Conservation (phyloP, 139 green algal species). For the Chlamydomonas schloesseri region DNA sequence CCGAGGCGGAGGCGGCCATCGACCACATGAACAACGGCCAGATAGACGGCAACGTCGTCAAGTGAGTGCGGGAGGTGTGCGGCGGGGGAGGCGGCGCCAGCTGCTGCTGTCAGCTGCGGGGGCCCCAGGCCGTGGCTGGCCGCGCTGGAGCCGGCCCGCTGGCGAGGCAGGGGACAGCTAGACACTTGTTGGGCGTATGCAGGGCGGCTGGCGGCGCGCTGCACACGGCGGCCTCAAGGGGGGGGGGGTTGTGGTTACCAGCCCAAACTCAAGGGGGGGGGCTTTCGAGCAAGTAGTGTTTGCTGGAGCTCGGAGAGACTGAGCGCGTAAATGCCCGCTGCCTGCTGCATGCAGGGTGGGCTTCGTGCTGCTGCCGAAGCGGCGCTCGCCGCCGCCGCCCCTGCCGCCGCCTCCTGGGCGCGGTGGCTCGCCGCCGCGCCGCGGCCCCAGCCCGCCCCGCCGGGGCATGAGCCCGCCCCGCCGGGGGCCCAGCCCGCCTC, state of each 20-base stretch:
- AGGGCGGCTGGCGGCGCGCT: too few relatives aligned
- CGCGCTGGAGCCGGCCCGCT: too few relatives aligned
- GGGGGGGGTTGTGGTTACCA: too few relatives aligned
- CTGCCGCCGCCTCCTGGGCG: conserved; percentile 20
- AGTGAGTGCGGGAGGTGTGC: conserved; percentile 33
- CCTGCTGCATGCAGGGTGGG: conserved; percentile 20
- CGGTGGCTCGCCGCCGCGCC: conserved; percentile 11
- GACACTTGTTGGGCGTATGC: background rate
- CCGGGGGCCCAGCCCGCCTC: background rate
- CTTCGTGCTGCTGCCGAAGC: conserved; percentile 49
- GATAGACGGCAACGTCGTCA: conserved; percentile 84
- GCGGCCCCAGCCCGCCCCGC: background rate
- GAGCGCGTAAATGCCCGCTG: too few relatives aligned
- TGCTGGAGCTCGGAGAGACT: too few relatives aligned
- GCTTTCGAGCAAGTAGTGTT: too few relatives aligned
- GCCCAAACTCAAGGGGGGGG: too few relatives aligned
- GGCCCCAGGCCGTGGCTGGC: too few relatives aligned
- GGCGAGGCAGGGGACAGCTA: background rate
- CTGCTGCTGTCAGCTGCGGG: too few relatives aligned
- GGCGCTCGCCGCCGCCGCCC: conserved; percentile 31
- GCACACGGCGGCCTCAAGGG: too few relatives aligned
- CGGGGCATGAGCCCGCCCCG: background rate
- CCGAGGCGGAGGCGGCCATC: conserved; percentile 79
- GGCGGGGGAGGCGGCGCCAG: background rate
- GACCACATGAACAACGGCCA: conserved; percentile 90